Conservation (phyloP, 345 rosid genomes). For the Punica granatum region DNA sequence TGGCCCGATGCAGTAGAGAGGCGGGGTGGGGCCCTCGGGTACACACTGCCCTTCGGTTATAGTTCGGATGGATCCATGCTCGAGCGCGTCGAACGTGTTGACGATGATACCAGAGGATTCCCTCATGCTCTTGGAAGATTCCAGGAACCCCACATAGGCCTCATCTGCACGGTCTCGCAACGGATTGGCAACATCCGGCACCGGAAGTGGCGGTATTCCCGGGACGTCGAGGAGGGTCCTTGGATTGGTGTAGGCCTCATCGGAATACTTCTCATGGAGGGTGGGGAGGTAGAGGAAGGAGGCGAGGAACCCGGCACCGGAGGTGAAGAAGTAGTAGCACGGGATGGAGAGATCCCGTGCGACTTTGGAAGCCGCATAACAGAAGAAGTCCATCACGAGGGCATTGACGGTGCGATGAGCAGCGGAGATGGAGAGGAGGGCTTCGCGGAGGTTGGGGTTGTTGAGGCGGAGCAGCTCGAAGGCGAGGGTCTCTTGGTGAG, state of each 20-base stretch:
- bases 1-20: conserved; percentile 27
- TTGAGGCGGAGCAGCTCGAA: conserved; percentile 29
- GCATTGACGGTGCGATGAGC: conserved; percentile 19
- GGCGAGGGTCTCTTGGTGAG: conserved; percentile 26
- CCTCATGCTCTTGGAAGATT: conserved; percentile 9
- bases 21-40: conserved; percentile 12
- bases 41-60: conserved; percentile 22
- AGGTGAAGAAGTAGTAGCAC: conserved; percentile 35
- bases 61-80: conserved; percentile 27
- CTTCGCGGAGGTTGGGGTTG: conserved; percentile 30
- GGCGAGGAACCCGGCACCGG: conserved; percentile 32
- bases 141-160: conserved; percentile 12
- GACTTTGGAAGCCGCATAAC: conserved; percentile 23
- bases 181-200: conserved; percentile 20
- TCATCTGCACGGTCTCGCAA: conserved; percentile 20
- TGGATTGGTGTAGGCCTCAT: conserved; percentile 28
- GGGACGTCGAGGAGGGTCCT: conserved; percentile 25
- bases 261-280: conserved; percentile 20
- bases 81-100: conserved; percentile 51
- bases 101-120: conserved; percentile 38
- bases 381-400: conserved; percentile 42
- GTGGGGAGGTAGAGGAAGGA: conserved; percentile 21
- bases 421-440: conserved; percentile 30
- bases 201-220: conserved; percentile 28
- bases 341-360: conserved; percentile 32